A percentile compares a stretch with the other conserved stretches of the same genome.
Evolutionary conservation across 2,329 filamentous ascomycete genomes (phyloP).

Genomic region (Stylonectria norvegica): DNA sequence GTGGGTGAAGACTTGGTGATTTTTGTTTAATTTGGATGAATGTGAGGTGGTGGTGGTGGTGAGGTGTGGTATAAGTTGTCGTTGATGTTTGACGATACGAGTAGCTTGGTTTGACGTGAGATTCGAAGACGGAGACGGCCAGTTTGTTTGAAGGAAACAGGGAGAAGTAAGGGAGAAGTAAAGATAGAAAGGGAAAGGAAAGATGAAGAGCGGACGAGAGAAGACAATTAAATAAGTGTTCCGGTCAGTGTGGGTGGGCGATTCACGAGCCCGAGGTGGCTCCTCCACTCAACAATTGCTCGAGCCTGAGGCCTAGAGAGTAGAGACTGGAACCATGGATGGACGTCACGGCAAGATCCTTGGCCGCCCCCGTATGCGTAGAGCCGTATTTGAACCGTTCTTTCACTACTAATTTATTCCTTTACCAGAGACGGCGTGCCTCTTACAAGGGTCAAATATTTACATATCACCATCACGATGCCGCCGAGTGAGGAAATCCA

Average conservation of each 20-base stretch:
- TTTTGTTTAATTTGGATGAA: slow-evolving; percentile 8
- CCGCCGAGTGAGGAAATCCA: no score
- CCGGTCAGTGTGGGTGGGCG: slow-evolving; percentile 4
- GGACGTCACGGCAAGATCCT: no score
- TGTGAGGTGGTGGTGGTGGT: slow-evolving; percentile 4
- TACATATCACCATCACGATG: no score
- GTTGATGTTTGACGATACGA: not conserved
- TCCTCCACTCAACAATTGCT: no score
- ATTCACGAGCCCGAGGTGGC: slow-evolving; percentile 3
- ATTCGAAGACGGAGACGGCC: slow-evolving; percentile 1
- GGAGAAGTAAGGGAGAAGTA: slow-evolving; percentile 11
- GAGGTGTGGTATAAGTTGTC: slow-evolving; percentile 1
- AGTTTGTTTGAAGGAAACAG: slow-evolving; percentile 2
- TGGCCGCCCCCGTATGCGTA: no score
- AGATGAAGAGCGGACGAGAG: slow-evolving; percentile 7
- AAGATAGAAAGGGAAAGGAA: slow-evolving; percentile 4
- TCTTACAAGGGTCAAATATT: no score
- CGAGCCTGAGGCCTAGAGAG: no score
- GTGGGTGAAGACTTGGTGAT: slow-evolving; percentile 22
- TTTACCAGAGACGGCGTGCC: no score
- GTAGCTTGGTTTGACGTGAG: not conserved
- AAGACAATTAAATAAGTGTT: slow-evolving; percentile 2
- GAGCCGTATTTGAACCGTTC: no score
- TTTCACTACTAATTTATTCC: no score
- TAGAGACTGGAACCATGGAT: no score